Percentiles rank a stretch among this genome's conserved stretches.
Conservation (phyloP, 179 eudicot species). For the Carnegiea gigantea region DNA sequence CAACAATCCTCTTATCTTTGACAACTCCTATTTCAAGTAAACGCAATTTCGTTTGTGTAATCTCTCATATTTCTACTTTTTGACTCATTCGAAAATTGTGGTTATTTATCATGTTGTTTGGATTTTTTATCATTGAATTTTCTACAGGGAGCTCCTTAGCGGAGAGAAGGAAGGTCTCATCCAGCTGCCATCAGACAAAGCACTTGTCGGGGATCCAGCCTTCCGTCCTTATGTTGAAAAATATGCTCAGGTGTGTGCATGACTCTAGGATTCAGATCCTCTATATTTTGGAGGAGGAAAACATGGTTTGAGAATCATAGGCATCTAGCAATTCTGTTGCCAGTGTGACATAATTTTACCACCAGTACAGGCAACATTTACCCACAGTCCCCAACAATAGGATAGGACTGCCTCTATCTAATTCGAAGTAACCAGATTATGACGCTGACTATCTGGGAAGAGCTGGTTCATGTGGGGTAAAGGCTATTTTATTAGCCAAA, state of each 20-base stretch:
- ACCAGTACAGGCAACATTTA: no score
- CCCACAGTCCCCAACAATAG: no score
- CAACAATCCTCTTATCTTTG: conserved; percentile 63
- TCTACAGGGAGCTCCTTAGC: conserved; percentile 56
- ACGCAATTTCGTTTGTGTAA: background rate
- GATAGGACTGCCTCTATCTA: no score
- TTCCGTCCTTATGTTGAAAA: conserved; percentile 77
- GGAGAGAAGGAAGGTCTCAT: conserved; percentile 81
- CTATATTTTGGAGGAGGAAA: no score
- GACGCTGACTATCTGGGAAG: no score
- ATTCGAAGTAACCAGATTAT: no score
- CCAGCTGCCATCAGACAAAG: conserved; percentile 78
- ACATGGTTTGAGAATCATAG: background rate
- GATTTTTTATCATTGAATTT: background rate
- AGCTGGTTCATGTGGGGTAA: no score
- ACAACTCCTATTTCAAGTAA: conserved; percentile 72
- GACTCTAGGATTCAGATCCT: background rate
- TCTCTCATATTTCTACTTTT: background rate
- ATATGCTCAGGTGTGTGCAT: conserved; percentile 54
- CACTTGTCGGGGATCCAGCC: conserved; percentile 55
- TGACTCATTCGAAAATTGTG: background rate
- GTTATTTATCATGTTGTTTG: background rate
- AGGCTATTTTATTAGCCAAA: no score
- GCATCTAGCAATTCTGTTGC: background rate
- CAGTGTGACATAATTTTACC: background rate